phyloP scores from a whole-genome alignment of 306 rosid genomes.

The Cucurbita moschata region DNA sequence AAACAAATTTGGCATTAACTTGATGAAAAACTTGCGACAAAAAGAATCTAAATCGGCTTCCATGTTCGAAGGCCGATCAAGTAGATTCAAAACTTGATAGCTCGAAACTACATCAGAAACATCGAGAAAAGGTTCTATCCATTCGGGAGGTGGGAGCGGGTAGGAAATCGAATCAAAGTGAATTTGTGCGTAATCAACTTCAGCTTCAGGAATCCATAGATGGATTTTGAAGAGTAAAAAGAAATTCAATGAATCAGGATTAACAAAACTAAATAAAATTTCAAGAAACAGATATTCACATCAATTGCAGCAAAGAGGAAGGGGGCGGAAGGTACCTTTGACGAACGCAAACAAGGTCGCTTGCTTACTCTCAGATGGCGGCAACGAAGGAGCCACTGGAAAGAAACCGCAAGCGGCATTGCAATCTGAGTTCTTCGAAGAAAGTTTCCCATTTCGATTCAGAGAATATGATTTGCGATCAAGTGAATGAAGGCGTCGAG shows the following conservation, averaged over 20 bases:
- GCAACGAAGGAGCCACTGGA: no score
- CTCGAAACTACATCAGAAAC: conserved; percentile 56
- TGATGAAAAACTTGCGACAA: conserved; percentile 41
- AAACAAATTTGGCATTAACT: conserved; percentile 48
- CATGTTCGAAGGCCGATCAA: conserved; percentile 49
- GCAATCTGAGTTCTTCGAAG: conserved; percentile 11
- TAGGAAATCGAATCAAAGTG: no score
- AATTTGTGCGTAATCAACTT: no score
- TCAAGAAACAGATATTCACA: no score
- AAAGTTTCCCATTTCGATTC: conserved; percentile 13
- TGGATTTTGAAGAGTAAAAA: no score
- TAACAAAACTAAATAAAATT: no score
- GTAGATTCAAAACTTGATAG: conserved; percentile 33
- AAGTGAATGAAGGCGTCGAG: conserved; percentile 5
- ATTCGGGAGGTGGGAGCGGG: conserved; percentile 53
- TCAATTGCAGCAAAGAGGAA: no score
- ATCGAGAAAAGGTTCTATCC: conserved; percentile 60
- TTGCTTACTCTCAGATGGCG: no score
- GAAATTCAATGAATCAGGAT: no score
- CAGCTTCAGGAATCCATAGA: no score
- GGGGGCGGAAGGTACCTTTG: no score
- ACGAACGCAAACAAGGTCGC: no score
- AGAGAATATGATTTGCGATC: background rate
- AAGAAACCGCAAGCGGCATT: background rate
- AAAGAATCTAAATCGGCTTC: conserved; percentile 48